phyloP scores from a whole-genome alignment of 805 yeast species.

The Hanseniaspora meyeri region DNA sequence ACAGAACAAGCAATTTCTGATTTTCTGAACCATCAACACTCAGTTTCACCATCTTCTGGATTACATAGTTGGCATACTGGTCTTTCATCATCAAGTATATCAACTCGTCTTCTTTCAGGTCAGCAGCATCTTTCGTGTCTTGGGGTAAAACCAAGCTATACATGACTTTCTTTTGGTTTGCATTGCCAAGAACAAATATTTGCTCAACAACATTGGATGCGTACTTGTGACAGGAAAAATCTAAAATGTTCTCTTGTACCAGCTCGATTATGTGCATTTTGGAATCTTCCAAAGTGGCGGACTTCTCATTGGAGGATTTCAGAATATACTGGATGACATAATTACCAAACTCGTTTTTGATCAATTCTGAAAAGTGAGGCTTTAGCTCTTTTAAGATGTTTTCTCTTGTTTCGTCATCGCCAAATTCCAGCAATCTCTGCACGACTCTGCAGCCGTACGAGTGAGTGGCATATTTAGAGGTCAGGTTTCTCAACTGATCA shows the following conservation, averaged over 20 bases:
- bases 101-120: constrained; percentile 52
- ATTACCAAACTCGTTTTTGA: constrained; percentile 95
- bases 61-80: constrained; percentile 94
- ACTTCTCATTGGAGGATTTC: constrained; percentile 48
- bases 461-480: constrained; percentile 81
- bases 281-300: constrained; percentile 32
- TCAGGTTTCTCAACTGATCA: constrained; percentile 52
- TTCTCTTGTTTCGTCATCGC: constrained; percentile 50
- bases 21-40: constrained; percentile 46
- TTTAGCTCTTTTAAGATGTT: constrained; percentile 60
- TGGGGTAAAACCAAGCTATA: constrained; percentile 54
- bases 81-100: constrained; percentile 91
- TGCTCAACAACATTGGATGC: constrained; percentile 97
- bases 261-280: constrained; percentile 43
- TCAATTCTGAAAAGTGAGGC: constrained; percentile 57
- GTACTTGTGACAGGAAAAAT: constrained; percentile 87
- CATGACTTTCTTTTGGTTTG: constrained; percentile 48
- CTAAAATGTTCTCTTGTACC: constrained; percentile 60
- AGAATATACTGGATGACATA: constrained; percentile 93
- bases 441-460: constrained; percentile 97
- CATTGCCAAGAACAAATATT: constrained; percentile 64
- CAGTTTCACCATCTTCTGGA: constrained; percentile 83
- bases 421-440: constrained; percentile 79
- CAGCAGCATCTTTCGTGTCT: constrained; percentile 33
- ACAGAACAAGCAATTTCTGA: constrained; percentile 54